Percentiles rank a stretch among this genome's conserved stretches.
Conservation (phyloP, 345 rosid species). For the Salix caprea region DNA sequence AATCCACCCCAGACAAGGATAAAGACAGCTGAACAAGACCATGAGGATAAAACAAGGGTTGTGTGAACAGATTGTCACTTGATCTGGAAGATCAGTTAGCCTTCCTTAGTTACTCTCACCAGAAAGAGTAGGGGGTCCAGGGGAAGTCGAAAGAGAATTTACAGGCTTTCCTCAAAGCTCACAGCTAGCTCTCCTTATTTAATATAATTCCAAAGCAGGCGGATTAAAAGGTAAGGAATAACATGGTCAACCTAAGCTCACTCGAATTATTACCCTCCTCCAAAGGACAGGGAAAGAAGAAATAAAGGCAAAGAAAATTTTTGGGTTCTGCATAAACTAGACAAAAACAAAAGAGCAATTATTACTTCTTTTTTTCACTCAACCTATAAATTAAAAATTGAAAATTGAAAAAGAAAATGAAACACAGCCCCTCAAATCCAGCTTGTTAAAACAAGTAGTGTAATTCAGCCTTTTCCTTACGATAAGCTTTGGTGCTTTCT, state of each 20-base stretch:
- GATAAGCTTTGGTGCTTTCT: neutral
- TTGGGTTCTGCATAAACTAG: neutral
- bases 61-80: no score
- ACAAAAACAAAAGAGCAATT: constrained; percentile 4
- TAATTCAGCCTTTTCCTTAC: neutral
- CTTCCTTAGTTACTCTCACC: neutral
- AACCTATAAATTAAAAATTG: no score
- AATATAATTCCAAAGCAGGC: no score
- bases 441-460: neutral
- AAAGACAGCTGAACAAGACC: no score
- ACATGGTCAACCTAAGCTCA: no score
- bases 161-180: no score
- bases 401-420: neutral
- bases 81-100: no score
- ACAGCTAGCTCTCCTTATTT: no score
- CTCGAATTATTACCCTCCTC: no score
- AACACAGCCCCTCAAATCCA: neutral
- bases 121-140: neutral
- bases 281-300: neutral
- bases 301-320: neutral
- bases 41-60: no score
- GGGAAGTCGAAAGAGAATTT: neutral
- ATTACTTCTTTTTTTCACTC: neutral
- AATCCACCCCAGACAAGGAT: no score
- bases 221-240: no score